Conservation (phyloP, 768 basidiomycete species). For the Aureoboletus auriporus region DNA sequence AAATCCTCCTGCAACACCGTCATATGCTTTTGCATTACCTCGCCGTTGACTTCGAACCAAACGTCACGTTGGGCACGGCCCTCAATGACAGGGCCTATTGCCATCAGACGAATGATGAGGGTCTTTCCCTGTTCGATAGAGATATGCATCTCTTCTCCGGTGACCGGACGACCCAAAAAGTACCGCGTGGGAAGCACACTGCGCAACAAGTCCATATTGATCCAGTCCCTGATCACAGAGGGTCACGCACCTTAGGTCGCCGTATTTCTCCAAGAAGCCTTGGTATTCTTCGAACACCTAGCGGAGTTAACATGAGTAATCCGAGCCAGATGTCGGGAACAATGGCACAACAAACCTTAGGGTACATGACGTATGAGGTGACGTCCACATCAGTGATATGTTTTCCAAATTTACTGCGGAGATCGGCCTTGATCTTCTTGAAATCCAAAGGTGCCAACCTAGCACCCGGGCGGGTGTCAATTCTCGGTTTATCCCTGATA, state of each 20-base stretch:
- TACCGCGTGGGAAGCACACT: conserved; percentile 95
- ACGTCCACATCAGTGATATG: conserved; percentile 94
- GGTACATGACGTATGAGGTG: conserved; percentile 96
- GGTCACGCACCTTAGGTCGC: conserved; percentile 75
- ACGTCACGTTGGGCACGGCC: conserved; percentile 92
- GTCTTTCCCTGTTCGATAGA: conserved; percentile 96
- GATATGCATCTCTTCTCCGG: conserved; percentile 96
- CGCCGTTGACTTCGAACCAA: conserved; percentile 98
- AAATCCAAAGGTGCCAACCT: conserved; percentile 88
- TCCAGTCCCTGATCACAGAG: conserved; percentile 1
- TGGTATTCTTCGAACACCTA: conserved; percentile 98
- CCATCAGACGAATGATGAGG: conserved; percentile 93
- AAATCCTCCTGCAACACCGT: conserved; percentile 6
- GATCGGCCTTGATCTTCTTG: conserved; percentile 91
- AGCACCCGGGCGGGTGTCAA: conserved; percentile 90
- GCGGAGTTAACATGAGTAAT: conserved; percentile 11
- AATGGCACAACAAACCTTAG: conserved; percentile 60
- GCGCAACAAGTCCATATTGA: conserved; percentile 15
- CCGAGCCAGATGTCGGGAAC: conserved; percentile 5
- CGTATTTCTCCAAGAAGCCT: conserved; percentile 92
- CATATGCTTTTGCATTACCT: conserved; percentile 45
- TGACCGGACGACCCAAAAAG: conserved; percentile 89
- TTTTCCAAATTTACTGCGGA: conserved; percentile 92
- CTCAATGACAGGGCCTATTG: conserved; percentile 89
- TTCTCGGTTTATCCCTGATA: conserved; percentile 90